Conservation (phyloP, 352 stramenopile genomes). For the Pythium biforme region DNA sequence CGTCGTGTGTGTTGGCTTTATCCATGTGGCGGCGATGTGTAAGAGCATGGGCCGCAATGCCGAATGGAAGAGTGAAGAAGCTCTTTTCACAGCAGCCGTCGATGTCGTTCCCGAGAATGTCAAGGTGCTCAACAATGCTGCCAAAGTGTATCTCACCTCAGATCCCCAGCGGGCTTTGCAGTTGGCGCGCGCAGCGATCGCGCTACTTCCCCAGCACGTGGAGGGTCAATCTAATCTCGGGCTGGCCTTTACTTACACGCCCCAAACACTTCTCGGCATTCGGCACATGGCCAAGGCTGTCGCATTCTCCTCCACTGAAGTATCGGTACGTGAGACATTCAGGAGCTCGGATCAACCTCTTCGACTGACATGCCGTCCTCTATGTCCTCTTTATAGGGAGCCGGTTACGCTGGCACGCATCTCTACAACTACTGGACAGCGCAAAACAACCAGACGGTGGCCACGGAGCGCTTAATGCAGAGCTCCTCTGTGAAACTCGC, state of each 20-base stretch:
- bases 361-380: background rate
- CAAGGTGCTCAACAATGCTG: slow-evolving; percentile 76
- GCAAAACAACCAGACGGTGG: background rate
- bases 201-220: slow-evolving; percentile 43
- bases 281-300: slow-evolving; percentile 53
- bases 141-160: slow-evolving; percentile 55
- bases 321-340: slow-evolving; percentile 19
- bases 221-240: slow-evolving; percentile 61
- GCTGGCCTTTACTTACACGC: slow-evolving; percentile 34
- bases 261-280: slow-evolving; percentile 36
- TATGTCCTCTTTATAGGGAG: slow-evolving; percentile 7
- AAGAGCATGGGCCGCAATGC: slow-evolving; percentile 54
- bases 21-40: slow-evolving; percentile 37
- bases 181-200: slow-evolving; percentile 37
- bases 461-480: slow-evolving; percentile 3
- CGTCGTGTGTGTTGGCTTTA: slow-evolving; percentile 16
- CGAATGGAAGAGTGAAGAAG: slow-evolving; percentile 61
- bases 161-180: slow-evolving; percentile 39
- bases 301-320: slow-evolving; percentile 24
- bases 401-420: slow-evolving; percentile 19
- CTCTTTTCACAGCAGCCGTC: slow-evolving; percentile 57
- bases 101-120: slow-evolving; percentile 60
- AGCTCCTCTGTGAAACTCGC: slow-evolving; percentile 15
- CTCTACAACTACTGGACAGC: slow-evolving; percentile 18
- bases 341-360: no score